phyloP scores from a whole-genome alignment of 371 early-diverging fungal species.

The Phascolomyces articulosus region DNA sequence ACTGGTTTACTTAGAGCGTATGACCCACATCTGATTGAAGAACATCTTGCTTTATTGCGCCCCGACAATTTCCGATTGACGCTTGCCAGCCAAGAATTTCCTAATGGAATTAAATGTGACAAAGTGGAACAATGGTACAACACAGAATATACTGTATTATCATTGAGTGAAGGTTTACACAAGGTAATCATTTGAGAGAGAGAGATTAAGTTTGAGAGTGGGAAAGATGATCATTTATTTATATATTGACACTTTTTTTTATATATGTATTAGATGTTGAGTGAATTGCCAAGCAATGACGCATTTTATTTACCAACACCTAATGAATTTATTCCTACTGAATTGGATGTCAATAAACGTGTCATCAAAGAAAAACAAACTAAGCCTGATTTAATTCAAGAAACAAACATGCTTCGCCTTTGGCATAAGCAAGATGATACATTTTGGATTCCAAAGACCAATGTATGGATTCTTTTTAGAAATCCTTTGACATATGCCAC shows the following conservation, averaged over 20 bases:
- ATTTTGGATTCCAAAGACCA: constrained; percentile 81
- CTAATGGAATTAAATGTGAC: constrained; percentile 50
- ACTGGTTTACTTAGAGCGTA: constrained; percentile 59
- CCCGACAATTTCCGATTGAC: constrained; percentile 69
- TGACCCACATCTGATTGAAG: constrained; percentile 56
- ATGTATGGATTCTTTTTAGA: constrained; percentile 51
- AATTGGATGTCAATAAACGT: constrained; percentile 52
- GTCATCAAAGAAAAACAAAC: constrained; percentile 36
- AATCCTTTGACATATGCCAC: constrained; percentile 62
- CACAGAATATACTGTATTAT: constrained; percentile 75
- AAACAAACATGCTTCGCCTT: constrained; percentile 67
- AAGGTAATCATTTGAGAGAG: too few species aligned
- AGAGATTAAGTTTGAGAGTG: too few species aligned
- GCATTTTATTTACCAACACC: constrained; percentile 73
- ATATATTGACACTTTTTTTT: not conserved
- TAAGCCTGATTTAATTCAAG: constrained; percentile 63
- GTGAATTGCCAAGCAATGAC: constrained; percentile 43
- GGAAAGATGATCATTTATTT: not conserved
- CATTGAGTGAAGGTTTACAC: constrained; percentile 56
- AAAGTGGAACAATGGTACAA: constrained; percentile 79
- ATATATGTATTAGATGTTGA: constrained; percentile 37
- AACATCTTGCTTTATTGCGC: constrained; percentile 58
- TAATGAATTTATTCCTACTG: constrained; percentile 86
- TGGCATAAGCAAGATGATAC: constrained; percentile 95
- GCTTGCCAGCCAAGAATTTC: constrained; percentile 43